These are phyloP conservation scores for Monosporascus sp. DNA, from an alignment of 2,329 filamentous ascomycete genomes.

Conservation along the genomic window DNA sequence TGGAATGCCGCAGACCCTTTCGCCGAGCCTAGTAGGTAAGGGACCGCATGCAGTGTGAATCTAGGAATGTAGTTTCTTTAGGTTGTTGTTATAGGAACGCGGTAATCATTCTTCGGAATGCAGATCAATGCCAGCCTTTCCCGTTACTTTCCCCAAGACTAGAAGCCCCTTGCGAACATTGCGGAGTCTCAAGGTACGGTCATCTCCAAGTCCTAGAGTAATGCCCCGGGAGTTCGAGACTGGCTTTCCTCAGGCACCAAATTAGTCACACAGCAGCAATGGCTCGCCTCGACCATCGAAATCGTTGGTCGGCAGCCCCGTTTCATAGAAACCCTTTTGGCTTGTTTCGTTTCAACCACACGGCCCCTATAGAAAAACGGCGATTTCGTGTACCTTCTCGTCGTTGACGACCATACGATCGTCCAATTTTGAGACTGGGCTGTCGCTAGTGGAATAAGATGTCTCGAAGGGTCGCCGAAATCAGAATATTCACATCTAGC, in stretches of 20 bases:
- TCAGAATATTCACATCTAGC: not conserved
- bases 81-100: conserved; percentile 9
- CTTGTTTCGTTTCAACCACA: conserved; percentile 7
- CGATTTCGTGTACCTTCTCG: too few species aligned
- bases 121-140: conserved; percentile 10
- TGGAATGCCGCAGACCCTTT: not conserved
- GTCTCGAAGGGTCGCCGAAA: not conserved
- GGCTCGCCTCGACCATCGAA: conserved; percentile 18
- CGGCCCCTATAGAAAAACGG: not conserved
- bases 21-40: not conserved
- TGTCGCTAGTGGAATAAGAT: not conserved
- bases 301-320: conserved; percentile 12
- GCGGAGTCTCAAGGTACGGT: conserved; percentile 1
- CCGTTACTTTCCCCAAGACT: conserved; percentile 13
- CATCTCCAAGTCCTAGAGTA: conserved; percentile 6
- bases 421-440: not conserved
- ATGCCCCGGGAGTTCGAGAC: conserved; percentile 10
- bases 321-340: conserved; percentile 2
- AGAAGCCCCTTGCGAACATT: conserved; percentile 13
- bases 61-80: conserved; percentile 18
- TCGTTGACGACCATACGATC: not conserved
- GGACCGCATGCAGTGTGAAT: not conserved
- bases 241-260: conserved; percentile 12
- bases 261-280: conserved; percentile 16
- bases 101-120: conserved; percentile 17